These are phyloP conservation scores for Candida taoyuanica DNA, from an alignment of 805 yeast genomes.

Conservation along the genomic window DNA sequence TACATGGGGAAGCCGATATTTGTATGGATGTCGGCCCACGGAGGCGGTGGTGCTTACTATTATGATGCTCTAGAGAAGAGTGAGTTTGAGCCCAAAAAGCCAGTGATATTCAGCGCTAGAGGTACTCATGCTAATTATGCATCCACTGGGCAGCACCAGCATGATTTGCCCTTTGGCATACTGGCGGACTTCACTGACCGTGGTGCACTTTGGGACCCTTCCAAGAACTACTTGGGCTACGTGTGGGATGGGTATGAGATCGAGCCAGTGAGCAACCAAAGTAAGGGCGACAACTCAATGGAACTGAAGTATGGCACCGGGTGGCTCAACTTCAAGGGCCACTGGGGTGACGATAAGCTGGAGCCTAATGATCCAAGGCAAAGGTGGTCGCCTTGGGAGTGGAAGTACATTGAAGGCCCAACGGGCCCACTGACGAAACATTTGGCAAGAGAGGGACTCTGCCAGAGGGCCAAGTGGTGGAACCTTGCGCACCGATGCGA, in stretches of 20 bases:
- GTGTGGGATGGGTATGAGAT: conserved; percentile 60
- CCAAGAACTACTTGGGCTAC: conserved; percentile 75
- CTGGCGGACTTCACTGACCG: conserved; percentile 90
- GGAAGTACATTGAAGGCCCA: conserved; percentile 91
- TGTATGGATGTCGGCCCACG: conserved; percentile 97
- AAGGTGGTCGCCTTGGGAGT: conserved; percentile 81
- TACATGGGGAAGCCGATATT: conserved; percentile 73
- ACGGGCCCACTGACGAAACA: conserved; percentile 83
- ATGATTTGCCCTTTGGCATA: conserved; percentile 89
- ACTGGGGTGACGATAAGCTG: conserved; percentile 86
- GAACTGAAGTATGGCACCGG: conserved; percentile 29
- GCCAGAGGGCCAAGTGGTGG: conserved; percentile 92
- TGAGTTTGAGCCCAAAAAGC: conserved; percentile 38
- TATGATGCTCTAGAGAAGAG: conserved; percentile 63
- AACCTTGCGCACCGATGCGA: conserved; percentile 81
- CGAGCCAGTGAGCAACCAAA: conserved; percentile 32
- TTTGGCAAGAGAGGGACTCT: conserved; percentile 60
- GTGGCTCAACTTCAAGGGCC: conserved; percentile 80
- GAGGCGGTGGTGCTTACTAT: conserved; percentile 89
- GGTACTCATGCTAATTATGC: conserved; percentile 98
- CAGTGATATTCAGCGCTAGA: conserved; percentile 82
- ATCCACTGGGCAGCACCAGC: conserved; percentile 93
- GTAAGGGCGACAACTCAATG: conserved; percentile 24
- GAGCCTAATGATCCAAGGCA: conserved; percentile 71
- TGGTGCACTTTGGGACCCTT: conserved; percentile 94